These are phyloP conservation scores for Chaetothyriales sp. DNA, from an alignment of 2,329 filamentous ascomycete species.

Conservation along the genomic window DNA sequence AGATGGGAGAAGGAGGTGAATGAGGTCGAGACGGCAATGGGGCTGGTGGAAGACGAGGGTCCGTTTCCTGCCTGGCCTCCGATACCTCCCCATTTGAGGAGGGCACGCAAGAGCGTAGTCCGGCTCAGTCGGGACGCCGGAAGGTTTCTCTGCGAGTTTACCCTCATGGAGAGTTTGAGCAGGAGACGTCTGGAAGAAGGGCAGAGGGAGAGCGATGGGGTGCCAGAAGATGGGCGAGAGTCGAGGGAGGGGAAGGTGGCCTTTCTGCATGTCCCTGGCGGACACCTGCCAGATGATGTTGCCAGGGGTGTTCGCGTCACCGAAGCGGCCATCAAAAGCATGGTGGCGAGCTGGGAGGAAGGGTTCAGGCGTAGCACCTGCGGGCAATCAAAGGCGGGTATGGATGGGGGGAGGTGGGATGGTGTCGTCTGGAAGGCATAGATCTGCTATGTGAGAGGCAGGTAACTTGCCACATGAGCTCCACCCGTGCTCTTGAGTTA, in stretches of 20 bases:
- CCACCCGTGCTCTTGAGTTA: neutral
- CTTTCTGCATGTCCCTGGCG: constrained; percentile 60
- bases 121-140: constrained; percentile 46
- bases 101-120: neutral
- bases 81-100: neutral
- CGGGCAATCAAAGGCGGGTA: neutral
- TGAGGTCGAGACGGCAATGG: constrained; percentile 3
- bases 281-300: constrained; percentile 36
- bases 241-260: constrained; percentile 32
- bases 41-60: constrained; percentile 2
- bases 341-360: constrained; percentile 28
- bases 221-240: constrained; percentile 4
- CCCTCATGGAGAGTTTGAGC: constrained; percentile 44
- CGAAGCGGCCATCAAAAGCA: constrained; percentile 30
- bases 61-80: neutral
- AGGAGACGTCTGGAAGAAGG: constrained; percentile 17
- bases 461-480: neutral
- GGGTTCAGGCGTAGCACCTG: constrained; percentile 6
- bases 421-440: constrained; percentile 4
- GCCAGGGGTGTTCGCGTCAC: constrained; percentile 28
- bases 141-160: constrained; percentile 64
- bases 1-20: constrained; percentile 38
- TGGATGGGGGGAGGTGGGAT: neutral
- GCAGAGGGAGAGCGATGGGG: constrained; percentile 16
- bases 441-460: neutral